Evolutionary conservation across 768 basidiomycete genomes (phyloP).

Genomic region (Lentinula aciculospora): DNA sequence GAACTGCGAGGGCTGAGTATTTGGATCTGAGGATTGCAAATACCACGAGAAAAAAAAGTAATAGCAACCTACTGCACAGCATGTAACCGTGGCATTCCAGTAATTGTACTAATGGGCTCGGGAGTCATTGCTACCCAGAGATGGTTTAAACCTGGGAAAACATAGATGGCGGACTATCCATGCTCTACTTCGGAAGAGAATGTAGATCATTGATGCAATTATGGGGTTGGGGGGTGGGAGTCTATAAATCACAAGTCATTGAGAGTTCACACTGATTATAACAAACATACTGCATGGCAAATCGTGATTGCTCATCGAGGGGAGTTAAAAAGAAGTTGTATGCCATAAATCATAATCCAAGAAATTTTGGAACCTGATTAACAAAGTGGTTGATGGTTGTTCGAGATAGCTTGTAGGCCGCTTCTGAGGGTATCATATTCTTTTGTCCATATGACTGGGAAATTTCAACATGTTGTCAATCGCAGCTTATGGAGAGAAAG

Average conservation of each 20-base stretch:
- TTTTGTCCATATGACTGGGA: neutral
- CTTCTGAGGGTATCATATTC: neutral
- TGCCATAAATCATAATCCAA: conserved; percentile 13
- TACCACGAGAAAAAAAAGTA: neutral
- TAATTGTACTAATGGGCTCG: too few species aligned
- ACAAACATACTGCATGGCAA: conserved; percentile 9
- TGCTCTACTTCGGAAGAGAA: too few species aligned
- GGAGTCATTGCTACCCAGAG: too few species aligned
- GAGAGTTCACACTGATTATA: neutral
- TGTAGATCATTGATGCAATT: too few species aligned
- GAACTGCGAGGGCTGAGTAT: neutral
- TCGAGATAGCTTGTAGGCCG: neutral
- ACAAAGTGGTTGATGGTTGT: neutral
- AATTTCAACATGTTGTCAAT: neutral
- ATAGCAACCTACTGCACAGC: neutral
- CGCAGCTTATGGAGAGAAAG: too few species aligned
- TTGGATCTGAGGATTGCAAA: neutral
- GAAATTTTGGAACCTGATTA: neutral
- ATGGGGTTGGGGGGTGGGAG: too few species aligned
- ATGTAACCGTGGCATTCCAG: too few species aligned
- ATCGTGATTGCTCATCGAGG: neutral
- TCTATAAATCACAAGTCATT: too few species aligned
- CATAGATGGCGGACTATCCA: too few species aligned
- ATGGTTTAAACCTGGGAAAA: too few species aligned
- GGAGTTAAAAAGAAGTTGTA: neutral